Conservation (phyloP, 495 filamentous ascomycete species). For the Aspergillus carlsbadensis region DNA sequence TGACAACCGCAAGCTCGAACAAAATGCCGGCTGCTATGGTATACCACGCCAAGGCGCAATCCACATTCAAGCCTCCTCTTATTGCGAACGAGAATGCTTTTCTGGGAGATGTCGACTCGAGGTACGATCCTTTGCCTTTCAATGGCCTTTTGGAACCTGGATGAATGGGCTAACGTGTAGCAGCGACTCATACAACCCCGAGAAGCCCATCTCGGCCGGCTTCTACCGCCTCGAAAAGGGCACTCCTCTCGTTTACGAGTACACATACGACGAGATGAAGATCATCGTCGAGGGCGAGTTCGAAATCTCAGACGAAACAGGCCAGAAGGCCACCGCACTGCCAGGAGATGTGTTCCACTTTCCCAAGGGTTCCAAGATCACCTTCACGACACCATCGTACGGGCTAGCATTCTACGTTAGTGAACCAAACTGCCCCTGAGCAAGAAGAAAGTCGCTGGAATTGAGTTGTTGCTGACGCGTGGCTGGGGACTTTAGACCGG, state of each 20-base stretch:
- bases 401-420: slow-evolving; percentile 67
- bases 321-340: slow-evolving; percentile 63
- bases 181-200: slow-evolving; percentile 56
- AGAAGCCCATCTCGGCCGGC: slow-evolving; percentile 64
- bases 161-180: slow-evolving; percentile 3
- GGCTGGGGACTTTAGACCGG: slow-evolving; percentile 33
- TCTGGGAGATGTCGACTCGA: slow-evolving; percentile 64
- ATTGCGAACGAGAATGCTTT: slow-evolving; percentile 76
- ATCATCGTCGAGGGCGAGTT: slow-evolving; percentile 78
- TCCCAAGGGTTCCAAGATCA: slow-evolving; percentile 74
- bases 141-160: background rate
- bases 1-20: background rate
- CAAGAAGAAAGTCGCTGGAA: background rate
- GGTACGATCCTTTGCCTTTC: slow-evolving; percentile 32
- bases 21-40: slow-evolving; percentile 39
- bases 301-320: slow-evolving; percentile 69
- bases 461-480: slow-evolving; percentile 11
- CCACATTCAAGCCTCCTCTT: slow-evolving; percentile 64
- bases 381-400: slow-evolving; percentile 68
- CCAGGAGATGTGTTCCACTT: slow-evolving; percentile 79
- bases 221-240: slow-evolving; percentile 76
- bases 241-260: slow-evolving; percentile 69
- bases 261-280: slow-evolving; percentile 79
- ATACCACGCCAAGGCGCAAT: slow-evolving; percentile 61
- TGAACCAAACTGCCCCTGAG: slow-evolving; percentile 8